Base-by-base conservation (phyloP, 345 rosid genomes). In the Mallotus nudiflorus region DNA sequence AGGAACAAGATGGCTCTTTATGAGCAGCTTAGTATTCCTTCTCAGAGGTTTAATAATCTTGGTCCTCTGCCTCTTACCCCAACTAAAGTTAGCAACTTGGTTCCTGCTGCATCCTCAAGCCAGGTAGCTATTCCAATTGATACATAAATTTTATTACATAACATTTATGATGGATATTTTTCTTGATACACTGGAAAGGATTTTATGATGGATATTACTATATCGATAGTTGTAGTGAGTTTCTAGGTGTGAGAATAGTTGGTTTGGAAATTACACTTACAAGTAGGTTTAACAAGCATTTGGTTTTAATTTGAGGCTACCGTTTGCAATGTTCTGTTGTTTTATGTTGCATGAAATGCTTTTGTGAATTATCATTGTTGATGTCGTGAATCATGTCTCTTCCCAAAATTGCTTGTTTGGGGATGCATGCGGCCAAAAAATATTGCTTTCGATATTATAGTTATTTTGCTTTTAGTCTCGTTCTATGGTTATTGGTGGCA, bases 1-100 rank as follows among this genome's bases (percentile, higher is more conserved):
- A 84, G 98, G 87, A 93, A 91, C 77, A 93, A 93, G 92, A 93
- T 93, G 98, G 98, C 98, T 46, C 98, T 91, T 35, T 93, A 93
- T 73, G 98, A 93, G 80, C 98, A 91, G 75, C 93, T 93, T 35
- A 85, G 88, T 67, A 83, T 87, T 52, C 97, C 98, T 72, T 86
- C 96, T 73, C 96, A 91, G 75, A 88, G 93, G 76, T 87, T 88
- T 73, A 80, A 42, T 42, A 12, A 65, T 67, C 78, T 76, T 45
- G 87, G 83, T 18, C 63, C 71, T 19, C 65, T 70, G 69, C 69
- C 90, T 72, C 73, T 4, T 68, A 85, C 55, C 37, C 52, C 82
- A 4, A 80, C 79, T 60, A 80, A 75, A 13, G 39, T 58, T 22
- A 71, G 28, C 58, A 73, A 70, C 78, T 70, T 63, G 73, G 83